These are phyloP conservation scores for Sporothrix euskadiensis DNA, from an alignment of 2,329 filamentous ascomycete species.

Conservation along the genomic window DNA sequence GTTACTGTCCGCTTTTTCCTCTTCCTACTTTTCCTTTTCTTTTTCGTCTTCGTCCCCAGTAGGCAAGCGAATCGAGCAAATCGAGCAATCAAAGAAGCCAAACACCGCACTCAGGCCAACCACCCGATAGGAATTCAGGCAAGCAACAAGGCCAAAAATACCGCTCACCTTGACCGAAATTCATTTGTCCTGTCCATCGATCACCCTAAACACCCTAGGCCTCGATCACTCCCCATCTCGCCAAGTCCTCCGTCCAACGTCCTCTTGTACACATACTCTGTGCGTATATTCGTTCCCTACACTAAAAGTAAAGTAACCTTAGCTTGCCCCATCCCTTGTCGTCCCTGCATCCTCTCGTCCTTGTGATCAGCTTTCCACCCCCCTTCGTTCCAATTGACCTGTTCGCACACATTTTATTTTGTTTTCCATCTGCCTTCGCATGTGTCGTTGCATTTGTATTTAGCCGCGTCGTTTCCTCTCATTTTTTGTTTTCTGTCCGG, in stretches of 20 bases:
- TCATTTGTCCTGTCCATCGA: not conserved
- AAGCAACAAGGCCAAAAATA: not conserved
- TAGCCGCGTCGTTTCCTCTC: constrained; percentile 10
- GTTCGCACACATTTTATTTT: not conserved
- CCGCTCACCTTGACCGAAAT: constrained; percentile 15
- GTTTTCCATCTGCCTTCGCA: constrained; percentile 2
- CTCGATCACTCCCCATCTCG: not conserved
- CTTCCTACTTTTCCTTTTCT: too few relatives aligned
- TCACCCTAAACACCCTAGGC: not conserved
- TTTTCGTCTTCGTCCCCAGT: not conserved
- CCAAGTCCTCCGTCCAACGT: constrained; percentile 9
- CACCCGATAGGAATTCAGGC: not conserved
- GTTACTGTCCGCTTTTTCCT: not conserved
- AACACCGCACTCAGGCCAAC: not conserved
- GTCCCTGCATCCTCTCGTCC: constrained; percentile 6
- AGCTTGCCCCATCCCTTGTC: not conserved
- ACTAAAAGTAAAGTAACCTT: not conserved
- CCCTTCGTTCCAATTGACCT: not conserved
- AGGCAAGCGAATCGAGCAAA: not conserved
- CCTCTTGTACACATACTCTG: not conserved
- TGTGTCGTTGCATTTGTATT: constrained; percentile 25
- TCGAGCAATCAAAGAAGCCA: not conserved
- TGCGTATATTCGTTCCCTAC: not conserved
- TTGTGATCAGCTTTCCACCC: constrained; percentile 9
- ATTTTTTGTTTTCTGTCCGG: not conserved